Evolutionary conservation across 805 yeast genomes (phyloP).

Genomic region (Suhomyces tanzawaensis): DNA sequence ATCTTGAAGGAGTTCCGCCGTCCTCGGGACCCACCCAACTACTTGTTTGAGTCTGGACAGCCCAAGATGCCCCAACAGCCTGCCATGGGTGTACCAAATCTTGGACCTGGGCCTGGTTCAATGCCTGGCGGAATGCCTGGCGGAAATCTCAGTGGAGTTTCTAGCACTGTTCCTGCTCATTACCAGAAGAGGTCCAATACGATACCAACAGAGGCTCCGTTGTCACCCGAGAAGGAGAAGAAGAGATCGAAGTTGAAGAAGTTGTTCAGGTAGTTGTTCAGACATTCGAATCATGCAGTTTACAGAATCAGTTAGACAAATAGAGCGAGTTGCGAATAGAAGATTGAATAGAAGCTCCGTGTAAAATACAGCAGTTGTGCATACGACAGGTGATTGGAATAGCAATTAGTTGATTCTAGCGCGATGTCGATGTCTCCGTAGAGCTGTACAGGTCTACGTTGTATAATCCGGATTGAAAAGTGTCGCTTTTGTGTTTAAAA

Average conservation of each 20-base stretch:
- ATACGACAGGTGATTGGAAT: too few species aligned
- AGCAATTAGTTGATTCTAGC: too few species aligned
- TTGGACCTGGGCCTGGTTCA: constrained; percentile 11
- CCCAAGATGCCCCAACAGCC: constrained; percentile 14
- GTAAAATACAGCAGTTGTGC: too few species aligned
- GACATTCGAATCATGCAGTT: too few species aligned
- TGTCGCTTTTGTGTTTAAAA: too few species aligned
- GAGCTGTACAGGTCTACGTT: too few species aligned
- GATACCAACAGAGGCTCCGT: constrained; percentile 7
- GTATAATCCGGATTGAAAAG: too few species aligned
- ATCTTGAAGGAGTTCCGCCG: constrained; percentile 29
- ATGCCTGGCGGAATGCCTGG: constrained; percentile 11
- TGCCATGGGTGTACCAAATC: constrained; percentile 17
- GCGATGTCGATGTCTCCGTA: too few species aligned
- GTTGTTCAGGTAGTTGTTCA: constrained; percentile 40
- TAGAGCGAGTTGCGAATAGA: too few species aligned
- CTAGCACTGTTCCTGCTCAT: constrained; percentile 20
- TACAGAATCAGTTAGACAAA: too few species aligned
- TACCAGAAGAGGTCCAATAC: constrained; percentile 22
- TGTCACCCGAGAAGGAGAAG: constrained; percentile 29
- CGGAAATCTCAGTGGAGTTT: too few species aligned
- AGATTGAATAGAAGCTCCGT: too few species aligned
- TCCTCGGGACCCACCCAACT: constrained; percentile 42
- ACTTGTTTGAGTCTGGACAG: constrained; percentile 35
- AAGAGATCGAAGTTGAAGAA: constrained; percentile 47